These are phyloP conservation scores for Fusarium continuum DNA, from an alignment of 2,329 filamentous ascomycete species.

Conservation along the genomic window DNA sequence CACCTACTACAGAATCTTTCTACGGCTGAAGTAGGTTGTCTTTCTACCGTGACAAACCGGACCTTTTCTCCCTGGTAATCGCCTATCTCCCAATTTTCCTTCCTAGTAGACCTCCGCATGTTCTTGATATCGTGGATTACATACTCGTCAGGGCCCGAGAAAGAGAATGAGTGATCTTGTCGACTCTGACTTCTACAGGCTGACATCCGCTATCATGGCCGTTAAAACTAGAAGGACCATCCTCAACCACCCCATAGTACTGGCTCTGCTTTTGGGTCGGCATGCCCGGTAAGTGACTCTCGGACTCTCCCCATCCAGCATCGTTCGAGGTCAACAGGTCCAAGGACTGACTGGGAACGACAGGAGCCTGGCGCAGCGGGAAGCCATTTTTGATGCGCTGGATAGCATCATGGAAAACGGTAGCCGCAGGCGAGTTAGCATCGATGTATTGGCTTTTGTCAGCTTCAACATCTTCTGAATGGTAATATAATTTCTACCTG, in stretches of 20 bases:
- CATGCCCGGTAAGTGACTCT: background rate
- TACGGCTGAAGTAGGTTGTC: background rate
- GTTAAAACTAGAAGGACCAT: background rate
- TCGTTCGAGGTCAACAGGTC: background rate
- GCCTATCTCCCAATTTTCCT: background rate
- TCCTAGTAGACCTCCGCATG: background rate
- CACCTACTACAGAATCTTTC: background rate
- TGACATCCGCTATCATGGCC: background rate
- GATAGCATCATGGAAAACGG: constrained; percentile 4
- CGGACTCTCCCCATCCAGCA: background rate
- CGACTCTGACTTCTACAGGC: background rate
- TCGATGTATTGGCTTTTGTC: constrained; percentile 12
- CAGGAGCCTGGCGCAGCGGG: background rate
- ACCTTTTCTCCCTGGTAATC: background rate
- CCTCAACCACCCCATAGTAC: background rate
- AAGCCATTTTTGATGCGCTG: background rate
- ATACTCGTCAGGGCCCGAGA: background rate
- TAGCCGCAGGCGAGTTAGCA: constrained; percentile 4
- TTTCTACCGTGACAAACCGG: background rate
- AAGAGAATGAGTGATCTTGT: background rate
- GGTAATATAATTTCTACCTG: too few relatives aligned
- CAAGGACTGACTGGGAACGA: background rate
- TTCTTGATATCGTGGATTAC: background rate
- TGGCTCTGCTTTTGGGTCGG: background rate
- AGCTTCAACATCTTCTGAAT: too few relatives aligned